These are phyloP conservation scores for Flaveria brownii DNA, from an alignment of 129 eudicot genomes.

Conservation along the genomic window DNA sequence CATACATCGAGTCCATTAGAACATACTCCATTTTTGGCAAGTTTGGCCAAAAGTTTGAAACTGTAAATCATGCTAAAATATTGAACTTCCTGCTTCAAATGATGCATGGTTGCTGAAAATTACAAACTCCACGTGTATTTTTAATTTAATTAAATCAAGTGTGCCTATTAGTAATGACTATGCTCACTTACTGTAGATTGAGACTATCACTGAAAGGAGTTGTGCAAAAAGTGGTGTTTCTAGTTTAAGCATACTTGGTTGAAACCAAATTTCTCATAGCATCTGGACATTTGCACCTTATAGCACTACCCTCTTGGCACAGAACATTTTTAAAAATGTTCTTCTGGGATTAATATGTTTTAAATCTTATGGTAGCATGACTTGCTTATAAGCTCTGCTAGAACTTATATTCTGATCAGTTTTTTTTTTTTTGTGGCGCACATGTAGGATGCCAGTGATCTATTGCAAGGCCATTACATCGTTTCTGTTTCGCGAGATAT, in stretches of 20 bases:
- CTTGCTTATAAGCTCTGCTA: neutral
- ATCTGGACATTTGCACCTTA: neutral
- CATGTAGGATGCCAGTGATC: conserved; percentile 85
- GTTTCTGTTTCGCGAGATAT: conserved; percentile 67
- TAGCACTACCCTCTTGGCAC: neutral
- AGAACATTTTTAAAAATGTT: neutral
- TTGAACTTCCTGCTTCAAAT: neutral
- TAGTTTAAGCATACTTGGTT: neutral
- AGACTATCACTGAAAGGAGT: conserved; percentile 1
- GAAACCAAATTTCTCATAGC: neutral
- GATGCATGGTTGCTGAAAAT: neutral
- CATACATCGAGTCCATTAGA: neutral
- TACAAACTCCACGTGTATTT: neutral
- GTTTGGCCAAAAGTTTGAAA: neutral
- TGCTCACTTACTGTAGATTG: neutral
- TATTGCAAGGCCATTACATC: conserved; percentile 85
- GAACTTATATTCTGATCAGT: neutral
- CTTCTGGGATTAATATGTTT: conserved; percentile 3
- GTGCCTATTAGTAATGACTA: neutral
- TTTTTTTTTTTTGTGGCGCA: conserved; percentile 3
- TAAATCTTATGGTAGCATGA: conserved; percentile 2
- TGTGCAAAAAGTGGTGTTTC: neutral
- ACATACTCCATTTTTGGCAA: neutral
- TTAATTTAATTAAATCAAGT: neutral
- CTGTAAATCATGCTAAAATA: neutral